Evolutionary conservation across 2,329 filamentous ascomycete species (phyloP), one percentile per base, ranked within the genome.

Genomic region (Trichoderma cornu-damae): DNA sequence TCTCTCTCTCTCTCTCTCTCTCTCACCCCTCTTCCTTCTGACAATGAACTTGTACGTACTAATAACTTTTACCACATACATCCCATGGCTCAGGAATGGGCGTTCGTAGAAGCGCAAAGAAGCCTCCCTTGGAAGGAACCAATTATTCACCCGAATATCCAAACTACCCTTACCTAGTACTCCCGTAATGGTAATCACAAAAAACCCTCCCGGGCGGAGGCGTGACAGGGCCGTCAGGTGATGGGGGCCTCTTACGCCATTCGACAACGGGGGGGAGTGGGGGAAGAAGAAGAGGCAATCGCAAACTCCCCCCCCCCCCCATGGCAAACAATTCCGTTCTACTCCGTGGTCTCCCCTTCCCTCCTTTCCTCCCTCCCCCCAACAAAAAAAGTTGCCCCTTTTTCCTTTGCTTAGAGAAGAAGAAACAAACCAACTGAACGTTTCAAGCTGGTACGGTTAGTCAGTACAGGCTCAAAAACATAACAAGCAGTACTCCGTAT

Each of bases 191-290:
- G 24, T 43, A 16, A 26, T 43, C 6, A 12, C n/a, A 43, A 16
- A 43, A 7, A 49, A 37, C 9, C 14, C 37, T 42, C 37, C n/a
- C 37, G 18, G 12, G 32, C 44, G 28, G 34, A 51, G 48, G 48
- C 48, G 51, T 55, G 51, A 55, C 42, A 37, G 18, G 42, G 44
- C 42, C n/a, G 53, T 59, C 58, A 59, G 44, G 53, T 59, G 58
- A 59, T 55, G 30, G 42, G 24, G 51, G 58, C 58, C 58, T 57
- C 58, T 46, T 59, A 59, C 58, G 58, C 58, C 58, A 59, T 59
- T n/a, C 20, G 30, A 53, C 48, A 51, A n/a, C n/a, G n/a, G n/a
- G n/a, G n/a, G n/a, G 34, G 48, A 28, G 47, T n/a, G 20, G 42
- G 32, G 30, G 20, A 46, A 8, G 20, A 26, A 42, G 18, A 22